Evolutionary conservation across 768 basidiomycete species (phyloP).

Genomic region (Lentinula guzmanii): DNA sequence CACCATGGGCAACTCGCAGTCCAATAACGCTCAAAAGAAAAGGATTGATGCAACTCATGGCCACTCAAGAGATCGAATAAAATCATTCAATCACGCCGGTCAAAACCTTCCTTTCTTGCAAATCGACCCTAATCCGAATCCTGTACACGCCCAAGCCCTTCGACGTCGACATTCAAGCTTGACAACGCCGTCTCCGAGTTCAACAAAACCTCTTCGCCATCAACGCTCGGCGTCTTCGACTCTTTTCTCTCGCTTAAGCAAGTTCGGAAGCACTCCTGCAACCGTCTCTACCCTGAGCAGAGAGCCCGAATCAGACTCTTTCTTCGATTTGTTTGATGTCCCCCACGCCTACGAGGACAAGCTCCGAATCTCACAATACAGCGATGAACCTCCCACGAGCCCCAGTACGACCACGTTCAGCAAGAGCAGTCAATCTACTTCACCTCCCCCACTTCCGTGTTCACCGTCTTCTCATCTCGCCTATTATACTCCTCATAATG

Average conservation of each 20-base stretch:
- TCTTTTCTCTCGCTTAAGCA: slow-evolving; percentile 25
- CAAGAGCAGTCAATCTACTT: slow-evolving; percentile 17
- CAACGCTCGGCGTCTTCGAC: slow-evolving; percentile 9
- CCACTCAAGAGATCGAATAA: not conserved
- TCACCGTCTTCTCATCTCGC: slow-evolving; percentile 23
- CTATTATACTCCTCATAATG: slow-evolving; percentile 18
- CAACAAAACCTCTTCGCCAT: not conserved
- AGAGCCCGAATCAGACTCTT: not conserved
- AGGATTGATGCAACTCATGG: not conserved
- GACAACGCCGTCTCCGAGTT: not conserved
- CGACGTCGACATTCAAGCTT: slow-evolving; percentile 3
- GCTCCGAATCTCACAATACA: slow-evolving; percentile 1
- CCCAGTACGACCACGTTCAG: slow-evolving; percentile 2
- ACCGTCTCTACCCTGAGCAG: not conserved
- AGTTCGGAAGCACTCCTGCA: slow-evolving; percentile 17
- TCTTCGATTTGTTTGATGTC: not conserved
- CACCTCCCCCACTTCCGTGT: slow-evolving; percentile 26
- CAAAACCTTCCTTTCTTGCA: not conserved
- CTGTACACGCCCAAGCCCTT: slow-evolving; percentile 6
- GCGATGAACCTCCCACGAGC: not conserved
- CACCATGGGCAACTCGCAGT: slow-evolving; percentile 9
- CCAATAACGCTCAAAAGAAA: not conserved
- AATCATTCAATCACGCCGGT: not conserved
- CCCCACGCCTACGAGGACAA: not conserved
- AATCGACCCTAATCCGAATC: slow-evolving; percentile 2